These are phyloP conservation scores for Colletotrichum sp. DNA, from an alignment of 2,329 filamentous ascomycete genomes.

Conservation along the genomic window DNA sequence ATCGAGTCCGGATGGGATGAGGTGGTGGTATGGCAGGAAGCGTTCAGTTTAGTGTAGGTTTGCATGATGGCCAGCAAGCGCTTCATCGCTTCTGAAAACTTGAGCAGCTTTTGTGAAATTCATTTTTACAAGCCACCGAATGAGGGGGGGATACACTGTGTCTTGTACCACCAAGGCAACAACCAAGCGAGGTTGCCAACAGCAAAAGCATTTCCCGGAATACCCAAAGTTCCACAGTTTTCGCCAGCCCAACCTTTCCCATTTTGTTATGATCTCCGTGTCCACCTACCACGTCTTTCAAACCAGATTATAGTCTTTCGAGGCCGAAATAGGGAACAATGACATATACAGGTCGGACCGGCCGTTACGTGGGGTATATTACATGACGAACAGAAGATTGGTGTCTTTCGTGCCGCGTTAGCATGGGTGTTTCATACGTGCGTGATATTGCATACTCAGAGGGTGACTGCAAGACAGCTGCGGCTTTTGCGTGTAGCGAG, in stretches of 20 bases:
- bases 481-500: constrained; percentile 92
- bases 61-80: not conserved
- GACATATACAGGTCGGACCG: constrained; percentile 14
- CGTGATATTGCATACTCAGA: constrained; percentile 69
- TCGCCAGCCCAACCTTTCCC: not conserved
- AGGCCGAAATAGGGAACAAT: not conserved
- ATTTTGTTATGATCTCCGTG: not conserved
- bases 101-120: not conserved
- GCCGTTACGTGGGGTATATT: constrained; percentile 27
- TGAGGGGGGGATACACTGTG: not conserved
- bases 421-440: not conserved
- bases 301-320: not conserved
- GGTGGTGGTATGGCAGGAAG: not conserved
- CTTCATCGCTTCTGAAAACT: not conserved
- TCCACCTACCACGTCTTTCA: not conserved
- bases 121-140: not conserved
- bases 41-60: not conserved
- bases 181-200: not conserved
- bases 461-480: constrained; percentile 98
- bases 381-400: constrained; percentile 68
- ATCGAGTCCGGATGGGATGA: not conserved
- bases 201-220: not conserved
- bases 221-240: not conserved
- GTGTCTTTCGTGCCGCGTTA: constrained; percentile 51
- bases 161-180: not conserved